A percentile compares a stretch with the other conserved stretches of the same genome.
Evolutionary conservation across 768 basidiomycete genomes (phyloP).

Genomic region (Boletus coccyginus): DNA sequence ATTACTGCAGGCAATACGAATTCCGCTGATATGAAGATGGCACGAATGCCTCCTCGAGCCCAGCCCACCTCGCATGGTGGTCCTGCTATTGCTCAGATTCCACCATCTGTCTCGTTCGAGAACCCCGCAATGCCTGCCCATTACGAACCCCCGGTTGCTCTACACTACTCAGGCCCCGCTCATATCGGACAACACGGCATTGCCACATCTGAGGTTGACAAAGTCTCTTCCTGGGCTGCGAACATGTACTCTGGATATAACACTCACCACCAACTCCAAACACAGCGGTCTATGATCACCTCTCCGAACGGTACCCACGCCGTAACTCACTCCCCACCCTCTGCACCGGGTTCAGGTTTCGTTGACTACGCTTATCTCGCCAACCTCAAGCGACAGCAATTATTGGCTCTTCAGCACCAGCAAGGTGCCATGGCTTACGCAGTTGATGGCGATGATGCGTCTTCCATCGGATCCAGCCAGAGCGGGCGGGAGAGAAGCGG

Average conservation of each 20-base stretch:
- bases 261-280: conserved; percentile 24
- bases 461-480: conserved; percentile 37
- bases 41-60: conserved; percentile 24
- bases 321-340: conserved; percentile 20
- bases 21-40: conserved; percentile 24
- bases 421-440: conserved; percentile 23
- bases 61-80: conserved; percentile 28
- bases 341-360: conserved; percentile 10
- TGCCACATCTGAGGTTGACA: conserved; percentile 23
- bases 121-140: conserved; percentile 49
- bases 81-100: conserved; percentile 47
- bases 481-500: conserved; percentile 35
- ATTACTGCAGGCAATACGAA: conserved; percentile 31
- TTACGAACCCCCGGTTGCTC: conserved; percentile 39
- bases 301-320: conserved; percentile 41
- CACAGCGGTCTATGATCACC: conserved; percentile 39
- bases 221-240: conserved; percentile 30
- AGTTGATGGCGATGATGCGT: conserved; percentile 38
- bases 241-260: conserved; percentile 30
- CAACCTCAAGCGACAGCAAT: conserved; percentile 27
- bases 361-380: conserved; percentile 24
- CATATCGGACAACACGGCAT: conserved; percentile 23
- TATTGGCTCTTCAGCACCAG: conserved; percentile 34
- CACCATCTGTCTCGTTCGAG: conserved; percentile 45
- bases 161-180: conserved; percentile 26